These are phyloP conservation scores for Collariella sp. DNA, from an alignment of 495 filamentous ascomycete species.

Conservation along the genomic window DNA sequence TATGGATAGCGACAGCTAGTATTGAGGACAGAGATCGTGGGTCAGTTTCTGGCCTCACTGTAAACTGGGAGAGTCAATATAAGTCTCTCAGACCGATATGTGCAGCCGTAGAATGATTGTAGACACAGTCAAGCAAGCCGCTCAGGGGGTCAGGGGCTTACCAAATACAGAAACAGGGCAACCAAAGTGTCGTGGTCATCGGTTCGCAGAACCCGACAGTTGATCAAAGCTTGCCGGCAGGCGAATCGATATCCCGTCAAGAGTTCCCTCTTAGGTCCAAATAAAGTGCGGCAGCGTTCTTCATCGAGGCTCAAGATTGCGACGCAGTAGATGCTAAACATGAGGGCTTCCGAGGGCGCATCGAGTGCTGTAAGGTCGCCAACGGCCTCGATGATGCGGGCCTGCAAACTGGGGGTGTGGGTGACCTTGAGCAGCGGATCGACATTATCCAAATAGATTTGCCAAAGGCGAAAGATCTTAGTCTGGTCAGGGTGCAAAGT, in stretches of 20 bases:
- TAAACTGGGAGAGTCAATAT: slow-evolving; percentile 38
- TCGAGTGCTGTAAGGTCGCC: slow-evolving; percentile 24
- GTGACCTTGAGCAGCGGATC: slow-evolving; percentile 48
- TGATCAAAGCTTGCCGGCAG: slow-evolving; percentile 48
- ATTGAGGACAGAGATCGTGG: slow-evolving; percentile 48
- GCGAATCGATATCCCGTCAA: slow-evolving; percentile 41
- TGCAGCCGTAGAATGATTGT: too few relatives aligned
- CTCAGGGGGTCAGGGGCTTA: slow-evolving; percentile 23
- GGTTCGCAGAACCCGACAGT: slow-evolving; percentile 36
- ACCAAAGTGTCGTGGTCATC: slow-evolving; percentile 49
- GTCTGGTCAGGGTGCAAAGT: slow-evolving; percentile 39
- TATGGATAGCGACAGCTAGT: slow-evolving; percentile 45
- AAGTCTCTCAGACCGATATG: too few relatives aligned
- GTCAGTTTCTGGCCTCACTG: slow-evolving; percentile 35
- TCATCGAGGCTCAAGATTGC: slow-evolving; percentile 37
- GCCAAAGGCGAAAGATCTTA: slow-evolving; percentile 43
- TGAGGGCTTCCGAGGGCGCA: slow-evolving; percentile 35
- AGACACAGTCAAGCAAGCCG: too few relatives aligned
- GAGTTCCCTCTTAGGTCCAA: slow-evolving; percentile 39
- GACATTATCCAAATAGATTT: slow-evolving; percentile 46
- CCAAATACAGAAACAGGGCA: slow-evolving; percentile 52
- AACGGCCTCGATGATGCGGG: slow-evolving; percentile 31
- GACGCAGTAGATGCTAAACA: slow-evolving; percentile 52
- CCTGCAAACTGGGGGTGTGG: slow-evolving; percentile 42
- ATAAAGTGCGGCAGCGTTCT: slow-evolving; percentile 35